A percentile compares a stretch with the other conserved stretches of the same genome.
Evolutionary conservation across 75 land plant genomes (phyloP).

Genomic region (Cryptomeria japonica): DNA sequence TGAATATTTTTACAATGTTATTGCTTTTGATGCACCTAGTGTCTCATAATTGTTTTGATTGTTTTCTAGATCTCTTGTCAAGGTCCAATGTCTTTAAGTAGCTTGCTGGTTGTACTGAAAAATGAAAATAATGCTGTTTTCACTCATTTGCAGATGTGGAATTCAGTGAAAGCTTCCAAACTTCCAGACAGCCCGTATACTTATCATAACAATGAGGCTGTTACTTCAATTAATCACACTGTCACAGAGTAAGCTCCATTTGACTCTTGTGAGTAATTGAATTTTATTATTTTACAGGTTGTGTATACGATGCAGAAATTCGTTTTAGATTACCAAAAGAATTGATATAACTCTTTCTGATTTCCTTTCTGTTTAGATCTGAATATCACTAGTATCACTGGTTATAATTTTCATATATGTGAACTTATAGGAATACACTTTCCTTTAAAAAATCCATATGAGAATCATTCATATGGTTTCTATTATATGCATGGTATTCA

Average conservation of each 20-base stretch:
- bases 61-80: not conserved
- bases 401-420: not conserved
- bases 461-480: not conserved
- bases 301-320: not conserved
- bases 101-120: not conserved
- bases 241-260: constrained; percentile 2
- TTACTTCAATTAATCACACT: constrained; percentile 6
- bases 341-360: not conserved
- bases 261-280: not conserved
- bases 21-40: not conserved
- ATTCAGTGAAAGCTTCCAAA: constrained; percentile 7
- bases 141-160: not conserved
- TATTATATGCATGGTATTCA: not conserved
- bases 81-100: not conserved
- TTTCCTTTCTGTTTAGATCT: not conserved
- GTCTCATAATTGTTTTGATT: not conserved
- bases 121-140: not conserved
- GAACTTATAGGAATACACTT: not conserved
- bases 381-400: constrained; percentile 10
- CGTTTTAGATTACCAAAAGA: not conserved
- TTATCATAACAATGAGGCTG: constrained; percentile 1
- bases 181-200: not conserved
- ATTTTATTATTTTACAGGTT: constrained; percentile 1
- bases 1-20: not conserved
- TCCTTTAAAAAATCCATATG: not conserved